Percentiles rank a stretch among this genome's conserved stretches.
phyloP scores from a whole-genome alignment of 108 stramenopile species.

The Hondaea fermentalgiana region DNA sequence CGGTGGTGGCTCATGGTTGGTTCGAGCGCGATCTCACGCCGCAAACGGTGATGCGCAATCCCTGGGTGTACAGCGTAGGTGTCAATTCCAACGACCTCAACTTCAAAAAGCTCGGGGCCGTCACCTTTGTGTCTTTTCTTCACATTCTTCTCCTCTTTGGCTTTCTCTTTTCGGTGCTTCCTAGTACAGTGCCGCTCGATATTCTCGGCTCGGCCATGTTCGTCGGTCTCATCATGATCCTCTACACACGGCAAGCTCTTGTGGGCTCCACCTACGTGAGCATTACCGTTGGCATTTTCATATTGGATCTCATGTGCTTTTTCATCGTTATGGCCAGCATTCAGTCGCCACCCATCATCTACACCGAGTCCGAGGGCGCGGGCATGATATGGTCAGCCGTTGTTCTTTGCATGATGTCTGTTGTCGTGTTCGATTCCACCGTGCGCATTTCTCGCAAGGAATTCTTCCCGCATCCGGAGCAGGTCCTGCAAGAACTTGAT shows the following conservation, averaged over 20 bases:
- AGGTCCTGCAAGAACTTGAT: neutral
- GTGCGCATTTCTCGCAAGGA: neutral
- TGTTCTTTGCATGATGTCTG: neutral
- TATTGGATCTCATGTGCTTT: neutral
- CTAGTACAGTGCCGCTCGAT: constrained; percentile 29
- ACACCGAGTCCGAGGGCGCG: neutral
- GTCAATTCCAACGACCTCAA: constrained; percentile 21
- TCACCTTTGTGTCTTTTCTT: constrained; percentile 92
- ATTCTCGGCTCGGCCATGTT: neutral
- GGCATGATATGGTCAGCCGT: neutral
- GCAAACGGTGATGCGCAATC: constrained; percentile 32
- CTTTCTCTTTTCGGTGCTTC: constrained; percentile 44
- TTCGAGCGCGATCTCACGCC: constrained; percentile 49
- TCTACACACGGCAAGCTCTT: neutral
- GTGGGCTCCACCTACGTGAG: neutral
- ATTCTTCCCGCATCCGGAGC: neutral
- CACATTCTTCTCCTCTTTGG: constrained; percentile 70
- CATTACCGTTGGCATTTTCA: neutral
- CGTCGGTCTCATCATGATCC: neutral
- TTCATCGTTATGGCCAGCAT: neutral
- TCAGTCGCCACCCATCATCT: neutral
- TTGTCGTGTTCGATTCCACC: neutral
- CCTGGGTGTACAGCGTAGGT: constrained; percentile 36
- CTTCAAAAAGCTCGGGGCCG: constrained; percentile 65
- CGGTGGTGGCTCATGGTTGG: constrained; percentile 43